phyloP scores from a whole-genome alignment of 495 filamentous ascomycete species.

The Aspergillus hancockii region DNA sequence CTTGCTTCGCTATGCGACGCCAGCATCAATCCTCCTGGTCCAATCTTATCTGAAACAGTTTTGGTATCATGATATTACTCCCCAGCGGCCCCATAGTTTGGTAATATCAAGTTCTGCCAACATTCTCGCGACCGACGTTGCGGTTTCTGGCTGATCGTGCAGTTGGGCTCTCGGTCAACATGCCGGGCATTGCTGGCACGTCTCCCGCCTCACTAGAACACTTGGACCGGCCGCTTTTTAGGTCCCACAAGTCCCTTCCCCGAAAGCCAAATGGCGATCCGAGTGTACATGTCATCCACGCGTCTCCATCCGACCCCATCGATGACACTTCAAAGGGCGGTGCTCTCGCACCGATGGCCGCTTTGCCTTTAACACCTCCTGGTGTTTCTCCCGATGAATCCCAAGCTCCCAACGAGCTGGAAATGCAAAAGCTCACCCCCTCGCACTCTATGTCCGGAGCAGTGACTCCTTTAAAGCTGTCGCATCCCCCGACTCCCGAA shows the following conservation, averaged over 20 bases:
- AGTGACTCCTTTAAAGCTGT: slow-evolving; percentile 60
- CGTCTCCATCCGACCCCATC: slow-evolving; percentile 28
- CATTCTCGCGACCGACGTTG: slow-evolving; percentile 9
- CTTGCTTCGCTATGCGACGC: slow-evolving; percentile 17
- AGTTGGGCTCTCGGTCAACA: slow-evolving; percentile 24
- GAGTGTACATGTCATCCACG: slow-evolving; percentile 28
- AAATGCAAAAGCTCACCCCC: slow-evolving; percentile 25
- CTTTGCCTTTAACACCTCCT: slow-evolving; percentile 45
- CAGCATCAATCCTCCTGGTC: slow-evolving; percentile 14
- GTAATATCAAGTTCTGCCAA: slow-evolving; percentile 3
- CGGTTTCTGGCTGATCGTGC: slow-evolving; percentile 3
- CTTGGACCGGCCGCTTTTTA: slow-evolving; percentile 37
- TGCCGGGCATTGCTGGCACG: slow-evolving; percentile 40
- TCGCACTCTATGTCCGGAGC: slow-evolving; percentile 32
- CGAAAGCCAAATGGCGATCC: slow-evolving; percentile 32
- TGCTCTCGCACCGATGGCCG: slow-evolving; percentile 28
- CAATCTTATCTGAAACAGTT: slow-evolving; percentile 24
- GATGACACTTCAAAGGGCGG: slow-evolving; percentile 16
- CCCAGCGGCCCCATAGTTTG: slow-evolving; percentile 12
- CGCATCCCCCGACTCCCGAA: slow-evolving; percentile 73
- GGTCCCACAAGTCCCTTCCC: slow-evolving; percentile 49
- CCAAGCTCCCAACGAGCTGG: slow-evolving; percentile 21
- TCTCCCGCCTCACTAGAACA: slow-evolving; percentile 33
- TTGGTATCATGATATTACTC: slow-evolving; percentile 23
- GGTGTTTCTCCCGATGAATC: slow-evolving; percentile 27